Evolutionary conservation across 2,329 filamentous ascomycete genomes (phyloP), one percentile per base, ranked within the genome.

Genomic region (Ramularia endophylla): DNA sequence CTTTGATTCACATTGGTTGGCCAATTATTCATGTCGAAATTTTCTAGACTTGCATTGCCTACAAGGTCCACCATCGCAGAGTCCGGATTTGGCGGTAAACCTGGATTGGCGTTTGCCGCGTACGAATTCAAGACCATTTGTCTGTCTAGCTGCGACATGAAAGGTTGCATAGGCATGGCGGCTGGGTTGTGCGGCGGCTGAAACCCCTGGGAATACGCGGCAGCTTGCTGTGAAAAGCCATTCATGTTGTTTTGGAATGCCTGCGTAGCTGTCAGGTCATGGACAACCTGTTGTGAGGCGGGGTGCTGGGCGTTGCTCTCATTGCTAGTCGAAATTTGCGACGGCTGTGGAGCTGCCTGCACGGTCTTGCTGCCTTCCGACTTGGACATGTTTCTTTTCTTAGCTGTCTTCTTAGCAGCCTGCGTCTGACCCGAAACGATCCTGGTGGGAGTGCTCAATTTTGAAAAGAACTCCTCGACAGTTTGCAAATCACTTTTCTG

Each of bases 381-480:
- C 30, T 52, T 63, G 39, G 50, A 58, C 15, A 19, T 15, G 13
- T 47, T 54, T 36, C 58, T 53, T 47, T 58, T 63, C 48, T 56
- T 58, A 40, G 47, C 49, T 17, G 27, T 41, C 43, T 53, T 60
- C 51, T 45, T 50, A 60, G 63, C 42, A 16, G 44, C 45, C 29
- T 48, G 44, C 35, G 48, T 43, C 20, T 48, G 48, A 15, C 41
- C 22, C 15, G 46, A 46, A 8, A 67, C 60, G 64, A 54, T 50
- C 42, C 56, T 47, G 40, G 49, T 71, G 1, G 74, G 75, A 9
- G 84, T 82, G 1, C 82, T 85, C 27, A 94, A 70, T 36, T 81
- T 86, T 5, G 85, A 85, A 59, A 97, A 90, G 66, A 94, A 95
- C 53, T 97, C 88, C 57, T 95, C 89, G 0, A 95, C 88, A 3